Evolutionary conservation across 257 asterid species (phyloP).

Genomic region (Forsythia viridissima): DNA sequence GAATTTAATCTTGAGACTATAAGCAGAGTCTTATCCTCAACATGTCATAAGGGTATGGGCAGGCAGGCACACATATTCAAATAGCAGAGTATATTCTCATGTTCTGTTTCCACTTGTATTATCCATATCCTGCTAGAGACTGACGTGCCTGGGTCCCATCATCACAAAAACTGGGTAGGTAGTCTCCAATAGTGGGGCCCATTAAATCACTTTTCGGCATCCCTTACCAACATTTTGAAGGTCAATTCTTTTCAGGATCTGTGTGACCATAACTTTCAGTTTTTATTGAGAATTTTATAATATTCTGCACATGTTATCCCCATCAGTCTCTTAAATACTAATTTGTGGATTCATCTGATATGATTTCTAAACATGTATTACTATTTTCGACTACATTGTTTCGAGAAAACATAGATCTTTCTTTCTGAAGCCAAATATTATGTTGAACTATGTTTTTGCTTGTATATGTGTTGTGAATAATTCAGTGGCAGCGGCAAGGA

Average conservation of each 20-base stretch:
- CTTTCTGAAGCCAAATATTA: neutral
- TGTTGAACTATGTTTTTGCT: neutral
- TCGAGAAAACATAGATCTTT: neutral
- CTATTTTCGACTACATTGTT: constrained; percentile 4
- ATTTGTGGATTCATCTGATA: neutral
- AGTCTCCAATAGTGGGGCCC: constrained; percentile 26
- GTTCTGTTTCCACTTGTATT: constrained; percentile 30
- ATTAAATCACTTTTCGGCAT: constrained; percentile 19
- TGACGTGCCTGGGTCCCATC: constrained; percentile 30
- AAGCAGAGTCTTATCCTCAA: constrained; percentile 45
- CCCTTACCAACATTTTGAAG: constrained; percentile 13
- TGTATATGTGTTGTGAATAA: too few species aligned
- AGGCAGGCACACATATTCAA: constrained; percentile 43
- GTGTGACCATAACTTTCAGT: neutral
- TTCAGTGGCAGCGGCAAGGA: too few species aligned
- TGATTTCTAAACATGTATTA: neutral
- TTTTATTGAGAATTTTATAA: neutral
- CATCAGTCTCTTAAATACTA: neutral
- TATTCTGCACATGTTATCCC: neutral
- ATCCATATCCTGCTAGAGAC: constrained; percentile 34
- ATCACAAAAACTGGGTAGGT: constrained; percentile 36
- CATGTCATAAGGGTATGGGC: constrained; percentile 58
- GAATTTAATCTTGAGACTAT: constrained; percentile 31
- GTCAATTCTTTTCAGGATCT: constrained; percentile 17
- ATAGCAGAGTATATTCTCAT: constrained; percentile 23